Evolutionary conservation across 768 basidiomycete genomes (phyloP).

Genomic region (Tricholoma matsutake): DNA sequence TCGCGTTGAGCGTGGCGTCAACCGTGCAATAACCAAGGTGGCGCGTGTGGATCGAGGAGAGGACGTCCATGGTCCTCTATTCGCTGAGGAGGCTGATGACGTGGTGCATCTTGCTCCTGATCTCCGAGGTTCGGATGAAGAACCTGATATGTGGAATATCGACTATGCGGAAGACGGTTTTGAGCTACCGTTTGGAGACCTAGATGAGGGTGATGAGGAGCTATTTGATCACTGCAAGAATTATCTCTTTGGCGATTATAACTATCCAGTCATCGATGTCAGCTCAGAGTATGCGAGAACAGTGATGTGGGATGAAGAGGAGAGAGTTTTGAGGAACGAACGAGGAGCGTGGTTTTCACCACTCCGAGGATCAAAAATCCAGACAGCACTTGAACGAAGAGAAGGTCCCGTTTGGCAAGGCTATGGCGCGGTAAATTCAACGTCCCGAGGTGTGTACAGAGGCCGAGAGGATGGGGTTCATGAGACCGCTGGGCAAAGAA

Average conservation of each 20-base stretch:
- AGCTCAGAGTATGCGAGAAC: constrained; percentile 69
- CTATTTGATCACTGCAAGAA: constrained; percentile 73
- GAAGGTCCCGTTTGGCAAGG: constrained; percentile 45
- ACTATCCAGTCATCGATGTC: constrained; percentile 87
- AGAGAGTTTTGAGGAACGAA: constrained; percentile 74
- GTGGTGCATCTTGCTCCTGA: constrained; percentile 67
- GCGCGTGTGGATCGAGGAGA: constrained; percentile 43
- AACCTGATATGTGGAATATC: constrained; percentile 38
- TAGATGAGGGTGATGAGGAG: constrained; percentile 69
- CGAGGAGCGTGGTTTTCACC: constrained; percentile 71
- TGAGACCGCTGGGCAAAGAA: not conserved
- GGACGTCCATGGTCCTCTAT: constrained; percentile 74
- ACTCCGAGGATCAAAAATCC: constrained; percentile 44
- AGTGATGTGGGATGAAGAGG: constrained; percentile 81
- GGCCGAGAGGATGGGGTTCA: not conserved
- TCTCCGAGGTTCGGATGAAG: constrained; percentile 39
- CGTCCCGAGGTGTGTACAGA: constrained; percentile 9
- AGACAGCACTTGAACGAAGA: constrained; percentile 36
- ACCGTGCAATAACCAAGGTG: constrained; percentile 37
- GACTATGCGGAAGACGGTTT: constrained; percentile 40
- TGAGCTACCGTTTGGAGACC: constrained; percentile 64
- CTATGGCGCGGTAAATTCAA: constrained; percentile 53
- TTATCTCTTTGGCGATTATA: constrained; percentile 87
- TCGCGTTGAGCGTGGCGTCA: constrained; percentile 38
- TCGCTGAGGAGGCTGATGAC: constrained; percentile 57